Evolutionary conservation across 2,329 filamentous ascomycete species (phyloP).

Genomic region (Neoarthrinium moseri): DNA sequence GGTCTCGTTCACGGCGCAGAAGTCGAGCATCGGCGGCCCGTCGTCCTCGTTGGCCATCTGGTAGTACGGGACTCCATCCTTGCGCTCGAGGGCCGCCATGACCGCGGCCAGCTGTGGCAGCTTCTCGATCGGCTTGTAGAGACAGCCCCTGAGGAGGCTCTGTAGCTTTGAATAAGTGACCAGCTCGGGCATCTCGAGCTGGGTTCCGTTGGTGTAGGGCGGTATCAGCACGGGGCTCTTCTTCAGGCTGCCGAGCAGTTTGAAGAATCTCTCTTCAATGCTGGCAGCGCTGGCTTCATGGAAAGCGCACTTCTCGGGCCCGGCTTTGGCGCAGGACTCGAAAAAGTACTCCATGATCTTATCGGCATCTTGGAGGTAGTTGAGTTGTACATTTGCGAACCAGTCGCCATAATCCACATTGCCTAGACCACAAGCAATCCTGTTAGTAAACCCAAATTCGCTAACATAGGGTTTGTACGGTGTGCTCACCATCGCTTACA

Average conservation of each 20-base stretch:
- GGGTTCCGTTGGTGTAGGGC: conserved; percentile 25
- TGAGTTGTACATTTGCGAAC: conserved; percentile 42
- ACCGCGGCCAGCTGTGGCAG: conserved; percentile 42
- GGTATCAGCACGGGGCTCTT: conserved; percentile 42
- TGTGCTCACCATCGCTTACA: conserved; percentile 47
- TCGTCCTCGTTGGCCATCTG: conserved; percentile 18
- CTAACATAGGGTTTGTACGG: no score
- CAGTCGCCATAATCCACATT: conserved; percentile 56
- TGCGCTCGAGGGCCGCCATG: conserved; percentile 40
- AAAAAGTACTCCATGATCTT: conserved; percentile 48
- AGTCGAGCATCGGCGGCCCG: conserved; percentile 10
- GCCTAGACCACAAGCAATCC: no score
- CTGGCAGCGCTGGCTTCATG: conserved; percentile 32
- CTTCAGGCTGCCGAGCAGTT: conserved; percentile 39
- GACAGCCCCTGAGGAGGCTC: conserved; percentile 36
- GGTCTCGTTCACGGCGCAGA: conserved; percentile 29
- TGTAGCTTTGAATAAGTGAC: conserved; percentile 49
- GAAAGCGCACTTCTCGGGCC: conserved; percentile 46
- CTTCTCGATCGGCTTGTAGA: conserved; percentile 43
- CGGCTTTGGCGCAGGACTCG: conserved; percentile 50
- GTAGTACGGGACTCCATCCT: conserved; percentile 44
- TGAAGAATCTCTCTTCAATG: conserved; percentile 37
- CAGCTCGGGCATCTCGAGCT: conserved; percentile 40
- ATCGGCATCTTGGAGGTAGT: conserved; percentile 10
- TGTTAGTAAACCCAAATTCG: no score